Base-by-base conservation (phyloP, 106 monocot species). In the Acanthochlamys bracteata region DNA sequence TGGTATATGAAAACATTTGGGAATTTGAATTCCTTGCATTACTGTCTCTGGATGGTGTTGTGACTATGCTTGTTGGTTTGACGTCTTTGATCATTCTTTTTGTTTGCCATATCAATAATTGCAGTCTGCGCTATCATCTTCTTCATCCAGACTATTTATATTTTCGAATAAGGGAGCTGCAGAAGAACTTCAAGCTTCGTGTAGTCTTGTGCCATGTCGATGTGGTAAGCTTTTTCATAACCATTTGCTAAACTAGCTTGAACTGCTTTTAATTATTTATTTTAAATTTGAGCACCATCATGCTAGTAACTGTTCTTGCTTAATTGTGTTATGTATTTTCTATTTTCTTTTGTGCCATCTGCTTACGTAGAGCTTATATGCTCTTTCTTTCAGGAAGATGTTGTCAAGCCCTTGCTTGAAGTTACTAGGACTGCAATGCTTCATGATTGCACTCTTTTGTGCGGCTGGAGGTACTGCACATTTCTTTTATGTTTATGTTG, bases 111-210 rank as follows among this genome's bases (percentile, higher is more conserved):
- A n/a, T n/a, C n/a, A n/a, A n/a, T n/a, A n/a, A 45, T 9, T 80
- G 83, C 90, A 95, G 94, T 75, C 72, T 95, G 11, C 83, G 94
- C 7, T 95, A 95, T 76, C 94, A 95, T 71, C 90, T 95, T 68
- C 90, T 95, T 55, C 90, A 95, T 80, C 90, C 90, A 17, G 94
- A 95, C 73, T 95, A 95, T 68, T 72, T 90, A 40, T 95, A 95
- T 75, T 95, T 75, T 74, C 81, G 94, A 49, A 90, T 95, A 90
- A 86, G 84, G 71, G 94, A 95, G 69, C 51, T 95, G 70, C 86
- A 87, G 52, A 95, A 87, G 75, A 87, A 80, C 39, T 95, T 87
- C 59, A 95, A 84, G 71, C 94, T 95, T 66, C 80, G 86, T 64
- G 76, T 95, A 56, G 76, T 90, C 66, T 78, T 95, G 51, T 95